Base-by-base conservation (phyloP, 176 grass and related monocot species). In the Musa itinerans region DNA sequence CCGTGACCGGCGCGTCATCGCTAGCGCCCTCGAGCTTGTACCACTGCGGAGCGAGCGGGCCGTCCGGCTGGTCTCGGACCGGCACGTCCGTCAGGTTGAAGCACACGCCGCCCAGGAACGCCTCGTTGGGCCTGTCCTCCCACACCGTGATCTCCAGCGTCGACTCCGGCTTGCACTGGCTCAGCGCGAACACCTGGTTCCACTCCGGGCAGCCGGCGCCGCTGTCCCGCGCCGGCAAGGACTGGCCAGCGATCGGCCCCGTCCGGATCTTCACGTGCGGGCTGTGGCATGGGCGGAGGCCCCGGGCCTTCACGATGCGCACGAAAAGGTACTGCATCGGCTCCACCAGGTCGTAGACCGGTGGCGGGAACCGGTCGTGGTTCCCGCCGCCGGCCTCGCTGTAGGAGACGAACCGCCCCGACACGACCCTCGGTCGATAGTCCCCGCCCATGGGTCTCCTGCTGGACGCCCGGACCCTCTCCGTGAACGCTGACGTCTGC, bases 271-370 rank as follows among this genome's bases (percentile, higher is more conserved):
- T 99, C 4, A 92, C 88, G 72, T 84, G 86, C 21, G 95, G 95
- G 16, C 76, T 83, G 81, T 94, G 84, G 73, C 95, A 94, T 24
- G 90, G 56, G 61, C 86, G 84, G 51, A 87, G 80, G 78, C 84
- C 90, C 72, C 95, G 82, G 69, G 89, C 95, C 34, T 77, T 80
- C 5, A 99, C 86, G 0, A 99, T 64, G 52, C 90, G 88, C 52
- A 99, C 85, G 81, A 94, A 99, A n/a, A 99, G 86, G 83, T 94
- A 99, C 1, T 87, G 82, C 90, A 99, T 99, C 12, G 88, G 82
- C 76, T 99, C 95, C 20, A 99, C 95, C 50, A 99, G 75, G 83
- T 99, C 90, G 83, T 94, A 94, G 43, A 86, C 25, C 1, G 88
- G 15, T 0, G 88, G 68, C 26, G 83, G 86, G 19, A 83, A 78